These are phyloP conservation scores for Thelonectria blattea DNA, from an alignment of 2,329 filamentous ascomycete genomes.

Conservation along the genomic window DNA sequence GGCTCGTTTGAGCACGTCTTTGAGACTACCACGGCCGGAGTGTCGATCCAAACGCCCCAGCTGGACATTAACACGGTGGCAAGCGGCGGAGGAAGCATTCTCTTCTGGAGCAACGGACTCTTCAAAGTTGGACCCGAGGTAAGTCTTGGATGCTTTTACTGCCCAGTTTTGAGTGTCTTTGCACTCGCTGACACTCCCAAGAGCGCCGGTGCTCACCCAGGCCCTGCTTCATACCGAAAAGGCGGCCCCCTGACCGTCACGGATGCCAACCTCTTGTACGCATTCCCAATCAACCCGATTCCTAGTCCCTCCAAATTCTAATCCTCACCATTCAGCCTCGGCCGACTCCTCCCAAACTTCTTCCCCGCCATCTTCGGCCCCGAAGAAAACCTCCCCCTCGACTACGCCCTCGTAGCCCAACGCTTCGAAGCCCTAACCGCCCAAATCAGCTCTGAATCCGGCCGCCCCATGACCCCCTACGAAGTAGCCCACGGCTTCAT, in stretches of 20 bases:
- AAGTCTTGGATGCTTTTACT: too few relatives aligned
- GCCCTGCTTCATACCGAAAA: conserved; percentile 73
- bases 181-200: background rate
- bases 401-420: conserved; percentile 44
- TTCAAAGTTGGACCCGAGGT: conserved; percentile 71
- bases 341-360: conserved; percentile 62
- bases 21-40: conserved; percentile 72
- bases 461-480: conserved; percentile 5
- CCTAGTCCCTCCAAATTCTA: background rate
- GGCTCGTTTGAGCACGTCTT: conserved; percentile 77
- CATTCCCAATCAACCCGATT: too few relatives aligned
- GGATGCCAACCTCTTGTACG: conserved; percentile 67
- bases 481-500: conserved; percentile 69
- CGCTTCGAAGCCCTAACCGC: conserved; percentile 49
- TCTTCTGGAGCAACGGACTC: conserved; percentile 72
- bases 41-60: conserved; percentile 73
- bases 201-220: conserved; percentile 73
- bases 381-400: conserved; percentile 40
- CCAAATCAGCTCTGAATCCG: conserved; percentile 2
- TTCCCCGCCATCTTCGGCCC: conserved; percentile 54
- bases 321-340: conserved; percentile 49
- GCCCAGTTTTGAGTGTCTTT: too few relatives aligned
- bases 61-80: conserved; percentile 76
- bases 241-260: conserved; percentile 73
- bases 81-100: conserved; percentile 54